Evolutionary conservation across 73 alveolate genomes (phyloP).

Genomic region (Symbiodinium natans): DNA sequence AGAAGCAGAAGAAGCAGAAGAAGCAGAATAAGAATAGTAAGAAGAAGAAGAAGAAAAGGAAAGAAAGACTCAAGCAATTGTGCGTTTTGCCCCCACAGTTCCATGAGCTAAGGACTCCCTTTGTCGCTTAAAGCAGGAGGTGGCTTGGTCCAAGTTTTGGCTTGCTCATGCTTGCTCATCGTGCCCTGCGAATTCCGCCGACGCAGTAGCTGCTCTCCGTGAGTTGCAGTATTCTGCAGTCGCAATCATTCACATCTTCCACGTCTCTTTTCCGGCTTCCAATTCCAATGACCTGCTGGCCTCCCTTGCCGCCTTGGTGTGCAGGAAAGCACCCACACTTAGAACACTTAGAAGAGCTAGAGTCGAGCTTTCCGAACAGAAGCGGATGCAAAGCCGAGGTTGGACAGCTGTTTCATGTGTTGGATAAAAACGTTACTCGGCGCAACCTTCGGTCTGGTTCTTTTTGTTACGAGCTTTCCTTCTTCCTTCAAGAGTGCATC

Average conservation of each 20-base stretch:
- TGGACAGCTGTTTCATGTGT: conserved; percentile 17
- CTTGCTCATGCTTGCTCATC: neutral
- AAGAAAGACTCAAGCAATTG: too few relatives aligned
- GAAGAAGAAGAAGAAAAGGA: too few relatives aligned
- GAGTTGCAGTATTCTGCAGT: neutral
- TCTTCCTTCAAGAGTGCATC: neutral
- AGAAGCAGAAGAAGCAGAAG: too few relatives aligned
- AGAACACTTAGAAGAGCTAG: too few relatives aligned
- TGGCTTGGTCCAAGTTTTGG: neutral
- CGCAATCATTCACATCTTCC: too few relatives aligned
- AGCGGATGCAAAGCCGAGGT: conserved; percentile 33
- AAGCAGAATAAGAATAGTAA: too few relatives aligned
- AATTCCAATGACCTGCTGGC: too few relatives aligned
- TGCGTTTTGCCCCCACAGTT: neutral
- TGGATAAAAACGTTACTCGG: conserved; percentile 27
- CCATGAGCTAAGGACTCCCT: conserved; percentile 19
- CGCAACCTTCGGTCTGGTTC: neutral
- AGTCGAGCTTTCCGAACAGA: too few relatives aligned
- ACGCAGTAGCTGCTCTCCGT: neutral
- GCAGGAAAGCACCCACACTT: too few relatives aligned
- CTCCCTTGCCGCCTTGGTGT: too few relatives aligned
- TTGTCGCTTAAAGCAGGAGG: conserved; percentile 33
- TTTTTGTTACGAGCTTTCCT: neutral
- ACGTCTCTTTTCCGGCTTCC: too few relatives aligned
- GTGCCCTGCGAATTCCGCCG: neutral